phyloP scores from a whole-genome alignment of 2,329 filamentous ascomycete genomes.

The Trichoderma harzianum region DNA sequence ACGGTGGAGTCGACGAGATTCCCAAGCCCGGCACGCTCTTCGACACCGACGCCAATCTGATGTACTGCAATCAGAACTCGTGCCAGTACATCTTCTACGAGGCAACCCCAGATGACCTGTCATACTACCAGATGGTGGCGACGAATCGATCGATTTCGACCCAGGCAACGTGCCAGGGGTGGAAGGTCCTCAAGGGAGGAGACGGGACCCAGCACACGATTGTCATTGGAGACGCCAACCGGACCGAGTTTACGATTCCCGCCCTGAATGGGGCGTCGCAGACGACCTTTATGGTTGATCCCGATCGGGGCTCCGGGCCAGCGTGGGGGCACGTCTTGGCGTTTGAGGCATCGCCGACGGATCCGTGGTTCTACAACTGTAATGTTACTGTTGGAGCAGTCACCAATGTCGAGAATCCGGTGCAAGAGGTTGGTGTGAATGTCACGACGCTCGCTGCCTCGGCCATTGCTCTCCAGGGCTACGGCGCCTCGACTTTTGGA shows the following conservation, averaged over 20 bases:
- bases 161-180: constrained; percentile 29
- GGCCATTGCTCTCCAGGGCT: constrained; percentile 42
- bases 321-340: constrained; percentile 32
- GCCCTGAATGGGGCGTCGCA: constrained; percentile 32
- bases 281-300: constrained; percentile 38
- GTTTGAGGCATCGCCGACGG: constrained; percentile 36
- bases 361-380: constrained; percentile 42
- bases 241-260: constrained; percentile 25
- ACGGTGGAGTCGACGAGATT: constrained; percentile 20
- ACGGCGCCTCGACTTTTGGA: constrained; percentile 27
- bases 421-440: constrained; percentile 34
- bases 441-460: constrained; percentile 34
- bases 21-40: constrained; percentile 32
- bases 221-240: constrained; percentile 27
- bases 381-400: constrained; percentile 36
- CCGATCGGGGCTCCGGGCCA: constrained; percentile 22
- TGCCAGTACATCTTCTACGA: constrained; percentile 41
- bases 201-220: constrained; percentile 29
- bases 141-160: constrained; percentile 34
- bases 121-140: constrained; percentile 25
- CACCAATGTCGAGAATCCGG: constrained; percentile 33
- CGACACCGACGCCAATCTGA: constrained; percentile 29
- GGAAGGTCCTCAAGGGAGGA: constrained; percentile 32
- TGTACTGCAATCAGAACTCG: constrained; percentile 31
- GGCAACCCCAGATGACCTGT: constrained; percentile 18